Evolutionary conservation across 257 asterid genomes (phyloP), one percentile per base, ranked within the genome.

Genomic region (Przewalskia tangutica): DNA sequence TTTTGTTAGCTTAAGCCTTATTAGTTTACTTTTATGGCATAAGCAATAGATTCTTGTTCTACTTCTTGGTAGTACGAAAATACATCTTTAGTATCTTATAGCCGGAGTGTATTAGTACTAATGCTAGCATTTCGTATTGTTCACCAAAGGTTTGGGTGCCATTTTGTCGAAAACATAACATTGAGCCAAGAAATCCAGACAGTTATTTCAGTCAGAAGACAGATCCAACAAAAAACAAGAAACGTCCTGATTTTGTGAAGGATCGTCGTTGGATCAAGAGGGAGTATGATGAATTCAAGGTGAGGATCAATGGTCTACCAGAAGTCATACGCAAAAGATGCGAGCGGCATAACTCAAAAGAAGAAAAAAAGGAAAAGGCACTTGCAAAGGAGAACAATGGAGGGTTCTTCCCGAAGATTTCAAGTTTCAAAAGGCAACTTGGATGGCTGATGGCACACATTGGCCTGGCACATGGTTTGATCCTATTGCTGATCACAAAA

Each of bases 361-460:
- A 90, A 80, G 88, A 84, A 34, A 38, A 82, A 85, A 87, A 90
- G 81, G 97, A 89, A 71, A 90, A 85, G 71, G 89, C 87, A 71
- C 86, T 77, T 17, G 51, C 85, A 4, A 85, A 7, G 77, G 95
- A 92, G 81, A 88, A 86, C 85, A 91, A 89, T 81, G 84, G 85
- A 7, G 94, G 5, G 81, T 73, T 8, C 85, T 93, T 1, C 84
- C 88, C 1, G 93, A 89, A 77, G 88, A 89, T 85, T 64, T 82
- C 4, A 89, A 86, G 40, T 82, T 83, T 54, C 51, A 81, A 3
- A 86, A 85, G 64, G 99, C 97, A 2, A 95, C 99, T 12, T 95
- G 98, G 98, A 96, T 96, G 99, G 97, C 98, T 2, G 98, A 96
- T 40, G 97, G 98, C 36, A 96, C 99, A 4, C 98, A 94, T 63